Evolutionary conservation across 2,329 filamentous ascomycete species (phyloP).

Genomic region (Ceratocystis ficicola): DNA sequence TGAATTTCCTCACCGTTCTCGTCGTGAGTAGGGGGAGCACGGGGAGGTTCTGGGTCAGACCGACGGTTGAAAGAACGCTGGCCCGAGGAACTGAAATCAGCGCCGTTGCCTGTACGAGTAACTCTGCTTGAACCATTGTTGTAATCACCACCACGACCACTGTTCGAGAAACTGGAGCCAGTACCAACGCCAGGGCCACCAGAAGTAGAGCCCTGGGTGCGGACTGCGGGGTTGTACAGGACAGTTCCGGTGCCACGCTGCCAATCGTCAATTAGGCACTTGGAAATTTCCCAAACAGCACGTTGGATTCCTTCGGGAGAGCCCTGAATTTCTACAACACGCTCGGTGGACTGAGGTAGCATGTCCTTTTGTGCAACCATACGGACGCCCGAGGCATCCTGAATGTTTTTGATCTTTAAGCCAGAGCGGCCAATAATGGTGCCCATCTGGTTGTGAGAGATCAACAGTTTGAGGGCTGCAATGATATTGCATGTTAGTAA

Average conservation of each 20-base stretch:
- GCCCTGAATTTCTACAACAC: constrained; percentile 93
- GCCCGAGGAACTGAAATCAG: constrained; percentile 83
- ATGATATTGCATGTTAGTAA: neutral
- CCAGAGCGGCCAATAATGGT: constrained; percentile 96
- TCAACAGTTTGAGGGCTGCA: constrained; percentile 86
- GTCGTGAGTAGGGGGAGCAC: constrained; percentile 76
- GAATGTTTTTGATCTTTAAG: constrained; percentile 98
- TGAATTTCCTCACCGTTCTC: constrained; percentile 97
- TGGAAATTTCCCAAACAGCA: constrained; percentile 96
- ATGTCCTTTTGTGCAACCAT: constrained; percentile 99
- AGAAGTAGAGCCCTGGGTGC: constrained; percentile 58
- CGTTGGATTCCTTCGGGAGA: constrained; percentile 91
- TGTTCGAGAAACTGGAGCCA: constrained; percentile 29
- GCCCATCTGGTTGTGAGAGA: constrained; percentile 99
- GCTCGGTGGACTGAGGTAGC: constrained; percentile 96
- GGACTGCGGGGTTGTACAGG: constrained; percentile 90
- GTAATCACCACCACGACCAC: constrained; percentile 40
- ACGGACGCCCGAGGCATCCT: constrained; percentile 88
- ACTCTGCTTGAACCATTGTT: constrained; percentile 54
- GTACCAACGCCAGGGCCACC: constrained; percentile 35
- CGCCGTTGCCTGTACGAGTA: constrained; percentile 93
- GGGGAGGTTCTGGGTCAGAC: constrained; percentile 70
- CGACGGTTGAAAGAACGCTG: constrained; percentile 61
- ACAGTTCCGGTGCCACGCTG: constrained; percentile 94
- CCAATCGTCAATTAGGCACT: constrained; percentile 95